Base-by-base conservation (phyloP, 768 basidiomycete genomes). In the Tulasnella sp. region DNA sequence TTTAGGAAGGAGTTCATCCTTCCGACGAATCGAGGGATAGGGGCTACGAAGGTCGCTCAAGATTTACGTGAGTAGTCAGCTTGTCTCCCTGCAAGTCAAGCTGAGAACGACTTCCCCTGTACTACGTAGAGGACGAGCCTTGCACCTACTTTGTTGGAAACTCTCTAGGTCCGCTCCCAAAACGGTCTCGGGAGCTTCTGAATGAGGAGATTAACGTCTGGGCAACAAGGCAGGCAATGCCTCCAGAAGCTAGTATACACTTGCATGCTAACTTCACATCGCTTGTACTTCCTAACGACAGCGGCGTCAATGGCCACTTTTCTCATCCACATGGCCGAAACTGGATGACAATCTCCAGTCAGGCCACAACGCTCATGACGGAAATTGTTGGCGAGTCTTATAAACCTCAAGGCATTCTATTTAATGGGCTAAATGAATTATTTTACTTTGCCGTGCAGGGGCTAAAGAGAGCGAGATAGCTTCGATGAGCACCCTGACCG, bases 91-190 rank as follows among this genome's bases (percentile, higher is more conserved):
- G 51, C 26, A 30, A 29, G 27, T 32, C 21, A 19, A n/a, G 50
- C 50, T 23, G 51, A 19, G 32, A 51, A 51, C 13, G 23, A 8
- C 10, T 29, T n/a, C 19, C 24, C 17, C 34, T 17, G 13, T 1
- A 1, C 2, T 38, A 9, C 3, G 21, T 63, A 75, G 72, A 70
- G 76, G 80, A 81, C 51, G 70, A 68, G 58, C 73, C 75, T 58
- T 84, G 82, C 70, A 81, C 84, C 32, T 99, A 99, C 71, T 82
- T 99, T 53, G 94, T 90, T 69, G 96, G 96, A 32, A 98, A 99
- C 74, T 97, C 93, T 24, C 79, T 98, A 9, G 96, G 96, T 3
- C 77, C 86, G 56, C 74, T 89, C 67, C 80, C 88, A 45, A 88
- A 83, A 69, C 76, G 80, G 38, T 86, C 93, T 29, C 78, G 79